These are phyloP conservation scores for Elasticomyces elasticus DNA, from an alignment of 495 filamentous ascomycete species.

Conservation along the genomic window DNA sequence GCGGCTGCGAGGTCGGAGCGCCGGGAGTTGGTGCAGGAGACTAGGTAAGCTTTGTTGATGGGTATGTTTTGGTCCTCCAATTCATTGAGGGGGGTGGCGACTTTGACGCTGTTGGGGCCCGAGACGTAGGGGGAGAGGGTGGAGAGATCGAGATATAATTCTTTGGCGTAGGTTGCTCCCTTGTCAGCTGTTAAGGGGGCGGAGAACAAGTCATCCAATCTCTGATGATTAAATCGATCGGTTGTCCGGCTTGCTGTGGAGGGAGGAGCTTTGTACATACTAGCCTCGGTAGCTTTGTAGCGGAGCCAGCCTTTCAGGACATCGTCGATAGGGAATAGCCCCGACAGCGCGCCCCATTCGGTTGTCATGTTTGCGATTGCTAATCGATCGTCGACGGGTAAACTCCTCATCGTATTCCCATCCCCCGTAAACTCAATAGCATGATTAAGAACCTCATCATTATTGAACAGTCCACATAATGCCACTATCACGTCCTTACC, in stretches of 20 bases:
- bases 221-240: slow-evolving; percentile 53
- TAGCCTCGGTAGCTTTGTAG: slow-evolving; percentile 60
- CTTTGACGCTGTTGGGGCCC: slow-evolving; percentile 87
- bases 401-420: slow-evolving; percentile 62
- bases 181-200: slow-evolving; percentile 62
- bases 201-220: slow-evolving; percentile 60
- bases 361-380: slow-evolving; percentile 93
- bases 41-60: slow-evolving; percentile 78
- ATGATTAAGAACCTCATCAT: slow-evolving; percentile 88
- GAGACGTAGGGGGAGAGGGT: slow-evolving; percentile 79
- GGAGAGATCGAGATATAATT: slow-evolving; percentile 65
- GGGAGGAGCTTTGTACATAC: slow-evolving; percentile 40
- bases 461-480: slow-evolving; percentile 76
- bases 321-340: slow-evolving; percentile 74
- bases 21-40: slow-evolving; percentile 85
- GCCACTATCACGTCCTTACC: slow-evolving; percentile 95
- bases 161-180: slow-evolving; percentile 73
- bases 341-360: slow-evolving; percentile 81
- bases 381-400: slow-evolving; percentile 68
- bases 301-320: slow-evolving; percentile 67
- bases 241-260: slow-evolving; percentile 30
- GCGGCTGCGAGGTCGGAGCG: slow-evolving; percentile 75
- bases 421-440: slow-evolving; percentile 81
- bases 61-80: slow-evolving; percentile 62
- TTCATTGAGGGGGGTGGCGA: slow-evolving; percentile 67